Conservation (phyloP, 176 grass and related monocot genomes). For the Paspalum vaginatum region DNA sequence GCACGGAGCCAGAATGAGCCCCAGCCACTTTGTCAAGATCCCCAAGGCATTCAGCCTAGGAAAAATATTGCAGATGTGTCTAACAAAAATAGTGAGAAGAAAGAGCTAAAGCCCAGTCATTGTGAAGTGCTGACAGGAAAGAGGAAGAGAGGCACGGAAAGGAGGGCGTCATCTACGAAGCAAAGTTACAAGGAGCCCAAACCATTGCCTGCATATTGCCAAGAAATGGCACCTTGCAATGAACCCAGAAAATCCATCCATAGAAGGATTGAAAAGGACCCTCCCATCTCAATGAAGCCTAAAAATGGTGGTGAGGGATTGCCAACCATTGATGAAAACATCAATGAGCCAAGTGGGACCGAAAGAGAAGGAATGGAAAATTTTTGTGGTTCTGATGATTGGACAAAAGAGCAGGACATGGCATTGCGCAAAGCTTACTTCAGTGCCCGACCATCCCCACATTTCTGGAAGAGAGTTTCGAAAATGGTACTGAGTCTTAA, state of each 20-base stretch:
- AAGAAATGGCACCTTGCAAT: slow-evolving; percentile 23
- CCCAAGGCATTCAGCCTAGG: slow-evolving; percentile 10
- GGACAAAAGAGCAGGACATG: slow-evolving; percentile 77
- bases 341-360: slow-evolving; percentile 40
- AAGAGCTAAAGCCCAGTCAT: slow-evolving; percentile 2
- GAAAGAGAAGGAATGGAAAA: slow-evolving; percentile 35
- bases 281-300: slow-evolving; percentile 17
- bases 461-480: slow-evolving; percentile 97
- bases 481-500: slow-evolving; percentile 73
- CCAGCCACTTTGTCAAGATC: slow-evolving; percentile 4
- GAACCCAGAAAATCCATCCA: slow-evolving; percentile 1
- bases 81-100: slow-evolving; percentile 20
- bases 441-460: slow-evolving; percentile 69
- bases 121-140: slow-evolving; percentile 21
- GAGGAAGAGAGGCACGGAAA: slow-evolving; percentile 36
- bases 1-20: not conserved
- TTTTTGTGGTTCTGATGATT: slow-evolving; percentile 44
- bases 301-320: slow-evolving; percentile 10
- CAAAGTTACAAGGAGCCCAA: not conserved
- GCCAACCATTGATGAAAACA: slow-evolving; percentile 19
- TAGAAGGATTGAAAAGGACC: slow-evolving; percentile 24
- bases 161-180: not conserved
- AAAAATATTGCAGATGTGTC: slow-evolving; percentile 5
- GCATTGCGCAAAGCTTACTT: slow-evolving; percentile 72
- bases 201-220: not conserved